These are phyloP conservation scores for Phlyctochytrium planicorne DNA, from an alignment of 192 early-diverging fungal species.

Conservation along the genomic window DNA sequence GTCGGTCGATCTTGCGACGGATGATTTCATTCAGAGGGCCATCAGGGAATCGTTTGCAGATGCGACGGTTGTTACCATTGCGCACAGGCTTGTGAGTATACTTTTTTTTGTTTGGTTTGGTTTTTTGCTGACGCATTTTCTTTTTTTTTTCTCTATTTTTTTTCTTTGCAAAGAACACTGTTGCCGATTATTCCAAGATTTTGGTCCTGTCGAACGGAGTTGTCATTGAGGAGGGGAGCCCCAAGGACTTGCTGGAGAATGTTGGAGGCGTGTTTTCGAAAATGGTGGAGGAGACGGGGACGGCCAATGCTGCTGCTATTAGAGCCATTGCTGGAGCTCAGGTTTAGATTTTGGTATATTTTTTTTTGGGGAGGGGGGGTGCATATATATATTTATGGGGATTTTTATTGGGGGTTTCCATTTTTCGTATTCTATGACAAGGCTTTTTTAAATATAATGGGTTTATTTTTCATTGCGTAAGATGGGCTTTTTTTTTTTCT, in stretches of 20 bases:
- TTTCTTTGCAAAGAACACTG: conserved; percentile 22
- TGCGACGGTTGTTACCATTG: conserved; percentile 47
- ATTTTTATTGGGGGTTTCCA: too few species aligned
- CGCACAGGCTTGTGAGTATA: conserved; percentile 26
- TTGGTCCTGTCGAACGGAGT: conserved; percentile 70
- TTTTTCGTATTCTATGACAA: too few species aligned
- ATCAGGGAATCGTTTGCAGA: conserved; percentile 37
- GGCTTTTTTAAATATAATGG: too few species aligned
- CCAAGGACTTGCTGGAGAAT: conserved; percentile 58
- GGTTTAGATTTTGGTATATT: too few species aligned
- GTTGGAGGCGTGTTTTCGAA: conserved; percentile 17
- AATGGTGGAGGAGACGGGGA: conserved; percentile 32
- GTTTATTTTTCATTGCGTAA: too few species aligned
- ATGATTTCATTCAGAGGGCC: conserved; percentile 15
- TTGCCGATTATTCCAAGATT: conserved; percentile 59
- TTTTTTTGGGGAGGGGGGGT: too few species aligned
- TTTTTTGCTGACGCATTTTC: background rate
- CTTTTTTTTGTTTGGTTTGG: background rate
- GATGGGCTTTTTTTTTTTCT: too few species aligned
- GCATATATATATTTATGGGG: too few species aligned
- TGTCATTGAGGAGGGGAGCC: conserved; percentile 71
- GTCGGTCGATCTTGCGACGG: conserved; percentile 45
- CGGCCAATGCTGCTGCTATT: conserved; percentile 31
- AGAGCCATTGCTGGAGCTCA: conserved; percentile 5
- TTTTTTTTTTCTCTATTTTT: background rate